phyloP scores from a whole-genome alignment of 176 grass and related monocot genomes.

The Bothriochloa decipiens region DNA sequence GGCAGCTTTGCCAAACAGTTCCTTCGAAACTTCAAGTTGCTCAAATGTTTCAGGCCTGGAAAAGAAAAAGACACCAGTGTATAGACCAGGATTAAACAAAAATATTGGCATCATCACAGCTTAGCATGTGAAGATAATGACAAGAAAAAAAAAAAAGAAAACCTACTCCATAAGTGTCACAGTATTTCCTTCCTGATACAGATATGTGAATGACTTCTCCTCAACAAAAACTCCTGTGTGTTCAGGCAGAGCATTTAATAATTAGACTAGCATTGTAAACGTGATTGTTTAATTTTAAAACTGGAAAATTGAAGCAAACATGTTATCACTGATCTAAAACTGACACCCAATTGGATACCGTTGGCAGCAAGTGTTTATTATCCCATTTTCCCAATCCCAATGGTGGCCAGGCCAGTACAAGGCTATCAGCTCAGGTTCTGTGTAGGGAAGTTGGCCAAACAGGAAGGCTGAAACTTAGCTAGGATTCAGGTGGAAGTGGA shows the following conservation, averaged over 20 bases:
- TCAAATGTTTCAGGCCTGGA: slow-evolving; percentile 86
- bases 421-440: neutral
- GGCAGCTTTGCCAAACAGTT: slow-evolving; percentile 85
- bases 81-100: slow-evolving; percentile 29
- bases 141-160: slow-evolving; percentile 46
- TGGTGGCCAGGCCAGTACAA: neutral
- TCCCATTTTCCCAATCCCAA: neutral
- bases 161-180: slow-evolving; percentile 93
- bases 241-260: slow-evolving; percentile 20
- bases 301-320: neutral
- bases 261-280: slow-evolving; percentile 1
- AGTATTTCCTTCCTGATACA: slow-evolving; percentile 84
- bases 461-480: neutral
- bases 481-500: neutral
- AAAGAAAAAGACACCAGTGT: slow-evolving; percentile 33
- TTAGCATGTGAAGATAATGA: slow-evolving; percentile 24
- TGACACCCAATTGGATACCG: slow-evolving; percentile 1
- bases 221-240: slow-evolving; percentile 92
- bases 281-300: neutral
- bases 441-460: neutral
- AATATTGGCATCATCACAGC: slow-evolving; percentile 3
- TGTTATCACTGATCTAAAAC: slow-evolving; percentile 8
- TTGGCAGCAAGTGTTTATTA: too few species aligned
- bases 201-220: slow-evolving; percentile 88
- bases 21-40: slow-evolving; percentile 89